Evolutionary conservation across 441 rosid genomes (phyloP).

Genomic region (Gossypium schwendimanii): DNA sequence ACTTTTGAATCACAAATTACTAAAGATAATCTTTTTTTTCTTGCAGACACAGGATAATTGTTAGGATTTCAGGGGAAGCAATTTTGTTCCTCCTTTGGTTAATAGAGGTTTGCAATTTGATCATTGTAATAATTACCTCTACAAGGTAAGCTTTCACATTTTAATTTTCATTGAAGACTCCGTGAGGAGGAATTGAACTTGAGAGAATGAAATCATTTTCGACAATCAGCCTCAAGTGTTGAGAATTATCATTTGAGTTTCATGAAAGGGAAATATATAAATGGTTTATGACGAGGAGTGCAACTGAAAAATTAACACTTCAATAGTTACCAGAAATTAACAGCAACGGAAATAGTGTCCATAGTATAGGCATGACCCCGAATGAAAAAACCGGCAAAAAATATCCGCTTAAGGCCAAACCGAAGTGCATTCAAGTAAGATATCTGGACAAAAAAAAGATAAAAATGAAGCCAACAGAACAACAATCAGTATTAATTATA

Average conservation of each 20-base stretch:
- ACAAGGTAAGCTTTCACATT: neutral
- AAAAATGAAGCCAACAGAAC: neutral
- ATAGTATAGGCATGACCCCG: conserved; percentile 89
- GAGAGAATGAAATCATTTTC: neutral
- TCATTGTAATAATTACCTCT: neutral
- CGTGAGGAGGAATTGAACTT: neutral
- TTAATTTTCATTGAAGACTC: neutral
- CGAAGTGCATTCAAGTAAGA: conserved; percentile 84
- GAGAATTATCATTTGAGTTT: neutral
- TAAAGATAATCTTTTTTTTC: neutral
- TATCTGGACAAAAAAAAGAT: conserved; percentile 35
- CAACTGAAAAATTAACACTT: neutral
- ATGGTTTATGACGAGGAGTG: neutral
- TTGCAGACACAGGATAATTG: neutral
- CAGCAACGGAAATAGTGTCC: conserved; percentile 96
- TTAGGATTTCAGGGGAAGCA: neutral
- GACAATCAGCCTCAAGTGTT: neutral
- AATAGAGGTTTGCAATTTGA: neutral
- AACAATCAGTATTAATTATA: neutral
- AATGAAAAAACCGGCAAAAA: conserved; percentile 92
- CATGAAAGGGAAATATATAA: neutral
- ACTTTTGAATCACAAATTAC: neutral
- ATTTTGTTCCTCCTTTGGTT: neutral
- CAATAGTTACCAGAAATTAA: conserved; percentile 67
- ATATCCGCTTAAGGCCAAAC: conserved; percentile 79